Conservation (phyloP, 2,329 filamentous ascomycete genomes). For the Thelonectria blattea region DNA sequence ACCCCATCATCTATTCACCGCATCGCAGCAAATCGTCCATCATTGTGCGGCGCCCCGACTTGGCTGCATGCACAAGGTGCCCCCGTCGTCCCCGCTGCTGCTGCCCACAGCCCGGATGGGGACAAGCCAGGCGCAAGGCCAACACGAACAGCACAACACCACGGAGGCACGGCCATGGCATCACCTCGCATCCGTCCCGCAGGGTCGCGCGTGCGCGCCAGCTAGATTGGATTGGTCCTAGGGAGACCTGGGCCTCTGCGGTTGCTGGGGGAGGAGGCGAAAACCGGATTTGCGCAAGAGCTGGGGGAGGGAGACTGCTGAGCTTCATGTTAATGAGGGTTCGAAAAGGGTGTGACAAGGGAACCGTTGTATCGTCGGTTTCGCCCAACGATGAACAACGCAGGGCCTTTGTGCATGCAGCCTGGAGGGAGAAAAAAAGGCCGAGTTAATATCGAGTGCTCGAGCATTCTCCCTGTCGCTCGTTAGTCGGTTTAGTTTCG, state of each 20-base stretch:
- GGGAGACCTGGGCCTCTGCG: background rate
- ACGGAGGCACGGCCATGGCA: slow-evolving; percentile 28
- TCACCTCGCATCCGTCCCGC: slow-evolving; percentile 32
- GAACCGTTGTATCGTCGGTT: background rate
- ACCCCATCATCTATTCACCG: slow-evolving; percentile 1
- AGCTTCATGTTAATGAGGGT: background rate
- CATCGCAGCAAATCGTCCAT: slow-evolving; percentile 4
- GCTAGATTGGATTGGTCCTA: slow-evolving; percentile 17
- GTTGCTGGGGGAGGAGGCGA: background rate
- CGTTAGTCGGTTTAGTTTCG: background rate
- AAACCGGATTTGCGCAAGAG: background rate
- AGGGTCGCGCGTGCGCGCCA: slow-evolving; percentile 14
- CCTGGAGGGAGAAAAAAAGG: background rate
- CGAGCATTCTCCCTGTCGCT: background rate
- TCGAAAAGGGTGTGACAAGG: background rate
- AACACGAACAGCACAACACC: slow-evolving; percentile 31
- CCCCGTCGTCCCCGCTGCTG: background rate
- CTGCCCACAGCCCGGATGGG: slow-evolving; percentile 6
- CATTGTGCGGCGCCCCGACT: background rate
- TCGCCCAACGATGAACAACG: background rate
- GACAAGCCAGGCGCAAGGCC: slow-evolving; percentile 20
- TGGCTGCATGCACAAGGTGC: slow-evolving; percentile 1
- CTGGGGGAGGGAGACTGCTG: background rate
- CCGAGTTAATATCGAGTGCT: background rate
- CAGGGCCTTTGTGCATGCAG: background rate